Percentiles rank a stretch among this genome's conserved stretches.
These are phyloP conservation scores for Euphorbia tirucalli DNA, from an alignment of 345 rosid genomes.

Conservation along the genomic window DNA sequence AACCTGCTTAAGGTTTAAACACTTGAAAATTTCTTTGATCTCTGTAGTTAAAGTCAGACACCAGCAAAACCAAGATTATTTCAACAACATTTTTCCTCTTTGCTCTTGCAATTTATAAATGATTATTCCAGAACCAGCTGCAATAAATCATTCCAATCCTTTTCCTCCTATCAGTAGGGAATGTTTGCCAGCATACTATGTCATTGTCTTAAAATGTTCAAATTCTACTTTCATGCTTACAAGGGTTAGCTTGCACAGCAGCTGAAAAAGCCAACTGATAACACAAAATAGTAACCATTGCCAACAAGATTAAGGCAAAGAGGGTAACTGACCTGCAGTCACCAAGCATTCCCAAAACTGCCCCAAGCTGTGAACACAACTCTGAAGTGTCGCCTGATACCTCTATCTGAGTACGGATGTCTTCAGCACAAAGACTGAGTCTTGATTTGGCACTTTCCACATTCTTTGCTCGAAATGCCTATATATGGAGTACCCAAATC, in stretches of 20 bases:
- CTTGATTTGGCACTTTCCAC: constrained; percentile 93
- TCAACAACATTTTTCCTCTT: not conserved
- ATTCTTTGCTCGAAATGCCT: constrained; percentile 88
- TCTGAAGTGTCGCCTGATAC: constrained; percentile 72
- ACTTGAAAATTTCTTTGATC: too few species aligned
- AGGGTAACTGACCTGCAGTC: constrained; percentile 77
- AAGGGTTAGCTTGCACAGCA: not conserved
- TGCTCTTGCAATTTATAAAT: not conserved
- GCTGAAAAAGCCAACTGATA: not conserved
- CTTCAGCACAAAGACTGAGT: constrained; percentile 73
- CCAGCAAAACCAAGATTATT: not conserved
- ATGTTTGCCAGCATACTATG: not conserved
- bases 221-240: not conserved
- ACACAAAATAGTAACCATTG: not conserved
- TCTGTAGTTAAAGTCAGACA: too few species aligned
- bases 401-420: constrained; percentile 70
- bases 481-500: constrained; percentile 17
- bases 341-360: constrained; percentile 97
- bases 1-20: too few species aligned
- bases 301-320: constrained; percentile 2
- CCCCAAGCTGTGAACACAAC: constrained; percentile 96
- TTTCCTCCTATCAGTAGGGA: not conserved
- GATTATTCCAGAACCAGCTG: not conserved
- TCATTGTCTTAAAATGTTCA: not conserved
- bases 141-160: not conserved